phyloP scores from a whole-genome alignment of 495 filamentous ascomycete species.

The Umbilicaria muhlenbergii region DNA sequence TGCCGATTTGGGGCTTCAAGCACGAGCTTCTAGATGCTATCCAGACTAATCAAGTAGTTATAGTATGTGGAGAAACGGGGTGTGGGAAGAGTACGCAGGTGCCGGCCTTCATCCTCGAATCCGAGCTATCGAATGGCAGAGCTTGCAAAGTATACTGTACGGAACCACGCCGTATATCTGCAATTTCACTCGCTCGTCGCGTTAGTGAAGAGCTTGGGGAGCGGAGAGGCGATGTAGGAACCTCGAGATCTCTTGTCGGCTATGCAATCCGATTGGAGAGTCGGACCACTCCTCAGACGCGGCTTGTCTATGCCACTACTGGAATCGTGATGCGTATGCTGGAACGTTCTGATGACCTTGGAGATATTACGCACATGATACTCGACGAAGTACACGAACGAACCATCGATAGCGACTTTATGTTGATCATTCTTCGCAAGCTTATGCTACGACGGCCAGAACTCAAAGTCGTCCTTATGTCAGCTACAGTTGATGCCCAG shows the following conservation, averaged over 20 bases:
- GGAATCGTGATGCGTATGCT: slow-evolving; percentile 97
- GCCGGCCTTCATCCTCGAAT: slow-evolving; percentile 78
- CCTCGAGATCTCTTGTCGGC: slow-evolving; percentile 66
- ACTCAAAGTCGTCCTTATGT: slow-evolving; percentile 83
- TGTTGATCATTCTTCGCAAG: slow-evolving; percentile 77
- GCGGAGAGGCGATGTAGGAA: slow-evolving; percentile 63
- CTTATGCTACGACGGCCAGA: slow-evolving; percentile 55
- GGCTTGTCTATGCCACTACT: slow-evolving; percentile 70
- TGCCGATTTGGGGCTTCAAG: slow-evolving; percentile 83
- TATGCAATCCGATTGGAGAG: slow-evolving; percentile 89
- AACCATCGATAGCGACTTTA: slow-evolving; percentile 88
- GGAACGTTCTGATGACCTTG: slow-evolving; percentile 68
- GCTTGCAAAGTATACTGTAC: slow-evolving; percentile 89
- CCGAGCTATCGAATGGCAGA: slow-evolving; percentile 65
- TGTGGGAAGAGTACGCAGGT: slow-evolving; percentile 97
- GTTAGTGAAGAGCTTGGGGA: slow-evolving; percentile 94
- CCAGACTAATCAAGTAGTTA: slow-evolving; percentile 62
- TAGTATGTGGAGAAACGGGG: slow-evolving; percentile 90
- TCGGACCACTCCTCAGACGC: slow-evolving; percentile 61
- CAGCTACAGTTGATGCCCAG: slow-evolving; percentile 84
- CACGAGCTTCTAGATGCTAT: slow-evolving; percentile 58
- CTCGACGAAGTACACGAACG: slow-evolving; percentile 82
- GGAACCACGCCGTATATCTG: slow-evolving; percentile 90
- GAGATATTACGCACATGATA: slow-evolving; percentile 80
- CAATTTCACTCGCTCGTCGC: slow-evolving; percentile 76